A percentile compares a stretch with the other conserved stretches of the same genome.
phyloP scores from a whole-genome alignment of 2,329 filamentous ascomycete genomes.

The Arthroderma sp. region DNA sequence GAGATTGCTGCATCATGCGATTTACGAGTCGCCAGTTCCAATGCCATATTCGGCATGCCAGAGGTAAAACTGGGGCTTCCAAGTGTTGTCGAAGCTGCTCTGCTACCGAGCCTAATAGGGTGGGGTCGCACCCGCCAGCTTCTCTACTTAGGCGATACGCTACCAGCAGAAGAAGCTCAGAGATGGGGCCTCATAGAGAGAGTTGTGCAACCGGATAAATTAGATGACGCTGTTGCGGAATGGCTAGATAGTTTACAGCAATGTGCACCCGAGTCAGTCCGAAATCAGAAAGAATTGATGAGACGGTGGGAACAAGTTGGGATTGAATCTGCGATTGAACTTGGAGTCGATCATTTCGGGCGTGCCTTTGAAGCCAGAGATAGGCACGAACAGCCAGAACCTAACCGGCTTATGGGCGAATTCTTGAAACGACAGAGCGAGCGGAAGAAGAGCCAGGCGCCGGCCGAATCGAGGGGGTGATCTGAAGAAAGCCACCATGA shows the following conservation, averaged over 20 bases:
- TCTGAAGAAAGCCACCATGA: too few species aligned
- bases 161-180: constrained; percentile 19
- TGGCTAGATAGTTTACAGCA: constrained; percentile 19
- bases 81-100: constrained; percentile 27
- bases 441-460: constrained; percentile 1
- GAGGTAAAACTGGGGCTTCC: constrained; percentile 28
- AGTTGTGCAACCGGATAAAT: constrained; percentile 16
- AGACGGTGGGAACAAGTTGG: constrained; percentile 17
- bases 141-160: constrained; percentile 24
- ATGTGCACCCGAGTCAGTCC: constrained; percentile 21
- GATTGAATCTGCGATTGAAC: constrained; percentile 14
- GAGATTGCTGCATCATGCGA: constrained; percentile 26
- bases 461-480: too few species aligned
- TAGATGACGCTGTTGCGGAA: constrained; percentile 21
- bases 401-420: constrained; percentile 6
- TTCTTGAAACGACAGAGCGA: constrained; percentile 5
- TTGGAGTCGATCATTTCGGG: constrained; percentile 18
- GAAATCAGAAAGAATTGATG: constrained; percentile 22
- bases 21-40: constrained; percentile 21
- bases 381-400: constrained; percentile 2
- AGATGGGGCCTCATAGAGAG: constrained; percentile 26
- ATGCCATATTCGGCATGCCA: constrained; percentile 27
- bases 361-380: constrained; percentile 10
- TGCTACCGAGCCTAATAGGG: constrained; percentile 25
- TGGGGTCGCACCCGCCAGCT: constrained; percentile 25